Evolutionary conservation across 768 basidiomycete genomes (phyloP).

Genomic region (Lactifluus volemus): DNA sequence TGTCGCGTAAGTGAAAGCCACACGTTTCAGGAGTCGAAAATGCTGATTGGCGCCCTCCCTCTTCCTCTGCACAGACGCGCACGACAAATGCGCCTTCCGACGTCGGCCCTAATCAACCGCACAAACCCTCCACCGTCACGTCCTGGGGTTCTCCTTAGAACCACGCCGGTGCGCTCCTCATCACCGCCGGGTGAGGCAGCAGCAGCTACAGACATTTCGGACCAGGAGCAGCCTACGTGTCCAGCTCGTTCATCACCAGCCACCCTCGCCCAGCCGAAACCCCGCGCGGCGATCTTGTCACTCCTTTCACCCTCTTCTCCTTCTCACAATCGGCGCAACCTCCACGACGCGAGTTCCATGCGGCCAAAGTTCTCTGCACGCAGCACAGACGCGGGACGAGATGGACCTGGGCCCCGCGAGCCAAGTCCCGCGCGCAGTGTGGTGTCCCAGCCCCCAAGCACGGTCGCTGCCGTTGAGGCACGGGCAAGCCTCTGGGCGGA

Average conservation of each 20-base stretch:
- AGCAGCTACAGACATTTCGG: not conserved
- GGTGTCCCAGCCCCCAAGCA: constrained; percentile 17
- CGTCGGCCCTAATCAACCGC: constrained; percentile 34
- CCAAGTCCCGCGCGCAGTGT: constrained; percentile 31
- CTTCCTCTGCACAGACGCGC: constrained; percentile 48
- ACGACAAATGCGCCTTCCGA: constrained; percentile 68
- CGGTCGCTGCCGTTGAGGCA: not conserved
- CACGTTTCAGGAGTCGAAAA: not conserved
- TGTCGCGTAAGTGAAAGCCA: constrained; percentile 55
- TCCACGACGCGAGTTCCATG: constrained; percentile 19
- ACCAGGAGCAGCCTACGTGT: not conserved
- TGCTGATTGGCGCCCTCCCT: constrained; percentile 5
- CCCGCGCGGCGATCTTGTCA: constrained; percentile 8
- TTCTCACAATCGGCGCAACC: not conserved
- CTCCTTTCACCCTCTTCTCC: not conserved
- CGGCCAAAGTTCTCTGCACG: constrained; percentile 27
- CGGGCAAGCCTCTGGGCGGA: constrained; percentile 18
- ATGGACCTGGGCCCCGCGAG: constrained; percentile 23
- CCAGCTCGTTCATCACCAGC: constrained; percentile 23
- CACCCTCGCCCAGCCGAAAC: constrained; percentile 15
- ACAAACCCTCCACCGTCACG: constrained; percentile 22
- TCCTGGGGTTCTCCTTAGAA: constrained; percentile 23
- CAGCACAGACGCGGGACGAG: constrained; percentile 22
- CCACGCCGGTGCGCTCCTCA: constrained; percentile 23
- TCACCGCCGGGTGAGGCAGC: not conserved